Evolutionary conservation across 805 yeast species (phyloP), one percentile per base, ranked within the genome.

Genomic region (Komagataella kurtzmanii): DNA sequence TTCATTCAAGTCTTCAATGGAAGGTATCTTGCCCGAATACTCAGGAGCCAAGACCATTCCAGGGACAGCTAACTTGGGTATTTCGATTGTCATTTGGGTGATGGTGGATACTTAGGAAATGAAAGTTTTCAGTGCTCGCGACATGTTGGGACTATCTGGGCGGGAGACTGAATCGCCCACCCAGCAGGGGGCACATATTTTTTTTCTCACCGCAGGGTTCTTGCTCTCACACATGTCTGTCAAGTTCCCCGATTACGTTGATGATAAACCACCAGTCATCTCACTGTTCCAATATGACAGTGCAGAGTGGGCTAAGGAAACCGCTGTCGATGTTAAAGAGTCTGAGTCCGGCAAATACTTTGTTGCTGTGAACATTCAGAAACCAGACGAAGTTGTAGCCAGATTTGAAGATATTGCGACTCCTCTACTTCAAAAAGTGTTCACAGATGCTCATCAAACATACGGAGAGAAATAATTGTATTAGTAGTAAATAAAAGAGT

Each of bases 1-100:
- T 14, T 71, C 72, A 4, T 30, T 30, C 14, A 30, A 30, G 6
- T 30, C 40, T 14, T 30, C 40, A 30, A 30, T 30, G 10, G 12
- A 14, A 4, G 40, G 45, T 4, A 30, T 14, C 40, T 30, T 30
- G 14, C 40, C 40, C 40, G 40, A 30, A 59, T 68, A 73, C 12
- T 69, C 64, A 1, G 88, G 86, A n/a, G 79, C 72, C 24, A 85
- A 67, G 44, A 77, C 70, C 58, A 84, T 89, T 1, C 93, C 91
- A 2, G 93, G 93, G 17, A 79, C 72, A 2, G 73, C 82, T 24
- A 61, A 63, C 23, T 68, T 66, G 17, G 79, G 77, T 43, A 71
- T 60, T 12, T 61, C 43, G 36, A 52, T 55, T 12, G 40, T 30
- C 40, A 30, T 30, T 30, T 30, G 40, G 40, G 40, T 30, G 14